Evolutionary conservation across 768 basidiomycete species (phyloP).

Genomic region (Agrocybe praecox): DNA sequence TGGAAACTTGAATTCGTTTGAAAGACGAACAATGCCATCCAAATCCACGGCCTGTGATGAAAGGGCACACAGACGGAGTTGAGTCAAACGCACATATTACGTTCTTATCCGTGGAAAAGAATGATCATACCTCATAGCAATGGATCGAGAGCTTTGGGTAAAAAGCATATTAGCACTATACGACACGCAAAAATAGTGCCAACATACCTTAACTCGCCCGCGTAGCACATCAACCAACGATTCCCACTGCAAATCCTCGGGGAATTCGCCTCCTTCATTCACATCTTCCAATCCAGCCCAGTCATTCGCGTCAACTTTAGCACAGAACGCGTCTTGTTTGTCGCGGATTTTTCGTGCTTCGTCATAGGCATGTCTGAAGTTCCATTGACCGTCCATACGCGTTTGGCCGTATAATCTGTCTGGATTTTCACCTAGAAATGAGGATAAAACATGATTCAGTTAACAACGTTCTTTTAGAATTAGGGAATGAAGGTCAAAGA

Average conservation of each 20-base stretch:
- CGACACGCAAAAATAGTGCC: too few relatives aligned
- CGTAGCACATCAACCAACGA: conserved; percentile 70
- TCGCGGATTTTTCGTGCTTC: conserved; percentile 53
- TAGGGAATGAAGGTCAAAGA: conserved; percentile 41
- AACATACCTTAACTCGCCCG: conserved; percentile 68
- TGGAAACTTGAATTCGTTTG: conserved; percentile 82
- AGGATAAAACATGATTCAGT: conserved; percentile 23
- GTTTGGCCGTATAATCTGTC: conserved; percentile 42
- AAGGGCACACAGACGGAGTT: too few relatives aligned
- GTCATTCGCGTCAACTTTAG: conserved; percentile 45
- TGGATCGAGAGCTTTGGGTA: conserved; percentile 37
- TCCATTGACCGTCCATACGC: conserved; percentile 68
- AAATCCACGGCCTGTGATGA: conserved; percentile 59
- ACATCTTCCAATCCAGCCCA: conserved; percentile 50
- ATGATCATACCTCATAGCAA: conserved; percentile 43
- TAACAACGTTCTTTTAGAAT: conserved; percentile 47
- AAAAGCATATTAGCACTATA: background rate
- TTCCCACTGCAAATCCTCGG: conserved; percentile 72
- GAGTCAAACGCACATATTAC: background rate
- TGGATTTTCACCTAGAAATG: conserved; percentile 59
- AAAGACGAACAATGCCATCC: conserved; percentile 67
- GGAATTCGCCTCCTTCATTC: conserved; percentile 68
- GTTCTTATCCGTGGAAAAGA: background rate
- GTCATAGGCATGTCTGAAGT: conserved; percentile 73
- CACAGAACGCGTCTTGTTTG: conserved; percentile 66